Base-by-base conservation (phyloP, 768 basidiomycete species). In the Mycena galopus region DNA sequence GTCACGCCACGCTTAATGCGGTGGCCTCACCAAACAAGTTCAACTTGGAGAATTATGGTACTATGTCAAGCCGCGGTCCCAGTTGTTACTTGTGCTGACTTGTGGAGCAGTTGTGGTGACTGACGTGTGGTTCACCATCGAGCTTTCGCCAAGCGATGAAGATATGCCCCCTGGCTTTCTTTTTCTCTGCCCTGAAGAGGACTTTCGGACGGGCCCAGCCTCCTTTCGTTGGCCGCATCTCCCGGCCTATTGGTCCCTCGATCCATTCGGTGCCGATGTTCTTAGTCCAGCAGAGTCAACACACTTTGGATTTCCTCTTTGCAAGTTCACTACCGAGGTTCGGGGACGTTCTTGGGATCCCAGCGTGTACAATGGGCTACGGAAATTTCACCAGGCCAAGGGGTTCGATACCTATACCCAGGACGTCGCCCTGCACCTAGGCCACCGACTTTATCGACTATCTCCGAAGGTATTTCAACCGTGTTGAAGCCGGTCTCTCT, bases 351-450 rank as follows among this genome's bases (percentile, higher is more conserved):
- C 21, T 12, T 61, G 59, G 59, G 21, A 44, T 16, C 6, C 25
- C 21, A 39, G 9, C 10, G 27, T 61, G 8, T 61, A 61, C 59
- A 37, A 35, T 29, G 59, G 59, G 8, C 59, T 61, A 8, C 59
- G 59, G 12, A 35, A 42, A 12, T 61, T 61, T 23, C 59, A 61
- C 37, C 23, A 39, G 21, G n/a, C 9, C 3, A 61, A 61, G 29
- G 23, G 59, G 5, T 61, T 61, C 35, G 37, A 61, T 61, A 23
- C 59, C 11, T 35, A 61, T n/a, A 61, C n/a, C 23, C 59, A 42
- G 27, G 59, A 42, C 16, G 9, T 61, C 12, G 59, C 59, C 21
- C 35, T 35, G 7, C 14, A 61, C 8, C 59, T 61, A 16, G 59
- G 59, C 21, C 7, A 42, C 35, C 59, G 37, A 5, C 39, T 61